These are phyloP conservation scores for Gillenia trifoliata DNA, from an alignment of 306 rosid species.

Conservation along the genomic window DNA sequence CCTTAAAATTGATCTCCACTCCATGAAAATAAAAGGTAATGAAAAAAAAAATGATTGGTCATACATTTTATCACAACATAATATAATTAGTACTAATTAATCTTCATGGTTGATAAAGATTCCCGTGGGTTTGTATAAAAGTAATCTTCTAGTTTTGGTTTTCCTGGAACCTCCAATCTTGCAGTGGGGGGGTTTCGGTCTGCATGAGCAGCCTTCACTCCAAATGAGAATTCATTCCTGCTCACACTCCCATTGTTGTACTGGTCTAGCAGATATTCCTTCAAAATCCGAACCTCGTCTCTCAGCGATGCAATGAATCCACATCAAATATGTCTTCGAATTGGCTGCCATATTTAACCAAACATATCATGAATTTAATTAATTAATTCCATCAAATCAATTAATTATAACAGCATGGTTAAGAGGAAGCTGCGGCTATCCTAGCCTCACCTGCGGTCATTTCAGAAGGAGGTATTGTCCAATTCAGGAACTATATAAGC, in stretches of 20 bases:
- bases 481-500: constrained; percentile 62
- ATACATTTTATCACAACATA: background rate
- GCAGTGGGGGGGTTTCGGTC: constrained; percentile 16
- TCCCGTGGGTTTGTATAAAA: constrained; percentile 30
- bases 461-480: constrained; percentile 70
- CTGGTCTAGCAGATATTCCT: constrained; percentile 34
- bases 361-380: too few relatives aligned
- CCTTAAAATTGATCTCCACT: too few relatives aligned
- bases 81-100: background rate
- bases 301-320: constrained; percentile 67
- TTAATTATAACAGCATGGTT: too few relatives aligned
- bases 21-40: background rate
- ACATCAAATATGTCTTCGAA: constrained; percentile 80
- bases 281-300: constrained; percentile 67
- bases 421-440: background rate
- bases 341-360: constrained; percentile 41
- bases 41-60: too few relatives aligned
- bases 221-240: constrained; percentile 16
- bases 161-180: constrained; percentile 26
- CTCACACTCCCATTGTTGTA: constrained; percentile 26
- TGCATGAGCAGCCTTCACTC: constrained; percentile 19
- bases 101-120: constrained; percentile 4
- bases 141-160: constrained; percentile 31
- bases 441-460: constrained; percentile 46
- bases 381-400: too few relatives aligned